Evolutionary conservation across 2,329 filamentous ascomycete genomes (phyloP), one percentile per base, ranked within the genome.

Genomic region (Colletotrichum truncatum): DNA sequence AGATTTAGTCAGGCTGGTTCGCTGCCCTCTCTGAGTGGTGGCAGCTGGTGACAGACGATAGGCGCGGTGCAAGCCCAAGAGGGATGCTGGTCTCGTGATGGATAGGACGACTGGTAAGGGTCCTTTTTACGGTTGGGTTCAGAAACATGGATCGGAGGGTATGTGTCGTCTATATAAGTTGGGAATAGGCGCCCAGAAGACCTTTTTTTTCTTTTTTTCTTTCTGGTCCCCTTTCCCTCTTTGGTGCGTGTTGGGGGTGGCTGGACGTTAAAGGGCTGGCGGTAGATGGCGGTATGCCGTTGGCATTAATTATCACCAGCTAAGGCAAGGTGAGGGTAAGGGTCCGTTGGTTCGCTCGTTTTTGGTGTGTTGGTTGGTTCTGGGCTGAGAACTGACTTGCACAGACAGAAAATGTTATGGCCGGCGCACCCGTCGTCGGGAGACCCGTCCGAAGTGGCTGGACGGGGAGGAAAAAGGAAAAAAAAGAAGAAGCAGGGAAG

Each of bases 1-100:
- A 11, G 28, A 26, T 36, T 21, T 10, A 38, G 14, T 38, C 28
- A 34, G 14, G 60, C 32, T 45, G 56, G 41, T n/a, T 26, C 14
- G 30, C 18, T 43, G n/a, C n/a, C n/a, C n/a, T n/a, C n/a, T 66
- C 39, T 55, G 30, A 45, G 63, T 66, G 63, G 63, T n/a, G 36
- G 51, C 63, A 66, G 63, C 63, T 66, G 63, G 63, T 51, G 49
- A 48, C 62, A 65, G 62, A 53, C 57, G 49, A 38, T 62, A 62
- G 36, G 62, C 62, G 56, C 62, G 39, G 21, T 26, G 39, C 28
- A 56, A 34, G 12, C 38, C 51, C 18, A 62, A 54, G 62, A 65
- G 21, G 57, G 57, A 55, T 62, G 36, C 18, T 66, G 57, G 57
- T 56, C 57, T 66, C 62, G 57, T 55, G 57, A 61, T n/a, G n/a